A percentile compares a stretch with the other conserved stretches of the same genome.
These are phyloP conservation scores for Epichloe sylvatica DNA, from an alignment of 2,329 filamentous ascomycete species.

Conservation along the genomic window DNA sequence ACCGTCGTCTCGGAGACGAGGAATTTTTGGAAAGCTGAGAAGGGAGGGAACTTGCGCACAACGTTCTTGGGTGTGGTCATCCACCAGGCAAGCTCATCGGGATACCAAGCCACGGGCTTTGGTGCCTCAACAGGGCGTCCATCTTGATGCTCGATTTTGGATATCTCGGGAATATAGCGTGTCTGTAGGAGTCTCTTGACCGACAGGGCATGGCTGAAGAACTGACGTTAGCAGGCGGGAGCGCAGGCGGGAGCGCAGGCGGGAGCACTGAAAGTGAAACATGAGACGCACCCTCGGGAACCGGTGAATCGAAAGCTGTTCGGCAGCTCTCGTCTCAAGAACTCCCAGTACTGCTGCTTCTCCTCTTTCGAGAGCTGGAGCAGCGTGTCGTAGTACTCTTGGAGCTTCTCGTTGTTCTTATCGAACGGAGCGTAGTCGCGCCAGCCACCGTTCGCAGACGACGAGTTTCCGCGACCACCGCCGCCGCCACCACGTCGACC, in stretches of 20 bases:
- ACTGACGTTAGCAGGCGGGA: conserved; percentile 8
- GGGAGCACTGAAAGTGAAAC: neutral
- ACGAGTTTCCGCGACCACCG: conserved; percentile 14
- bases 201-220: conserved; percentile 65
- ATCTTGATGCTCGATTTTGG: conserved; percentile 68
- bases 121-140: conserved; percentile 72
- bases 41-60: conserved; percentile 83
- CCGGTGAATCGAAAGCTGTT: conserved; percentile 98
- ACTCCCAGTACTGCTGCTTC: conserved; percentile 32
- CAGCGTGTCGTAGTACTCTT: conserved; percentile 72
- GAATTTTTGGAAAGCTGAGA: conserved; percentile 96
- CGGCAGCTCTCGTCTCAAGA: conserved; percentile 56
- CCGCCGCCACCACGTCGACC: conserved; percentile 23
- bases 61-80: conserved; percentile 98
- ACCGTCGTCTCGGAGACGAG: conserved; percentile 93
- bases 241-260: conserved; percentile 4
- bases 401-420: conserved; percentile 73
- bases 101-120: conserved; percentile 76
- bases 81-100: conserved; percentile 86
- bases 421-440: conserved; percentile 33
- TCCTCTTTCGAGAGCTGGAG: conserved; percentile 67
- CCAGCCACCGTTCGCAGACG: conserved; percentile 14
- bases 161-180: conserved; percentile 82
- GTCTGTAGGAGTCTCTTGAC: conserved; percentile 81
- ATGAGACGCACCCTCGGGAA: conserved; percentile 57